Evolutionary conservation across 306 rosid species (phyloP), one percentile per base, ranked within the genome.

Genomic region (Trifolium dubium): DNA sequence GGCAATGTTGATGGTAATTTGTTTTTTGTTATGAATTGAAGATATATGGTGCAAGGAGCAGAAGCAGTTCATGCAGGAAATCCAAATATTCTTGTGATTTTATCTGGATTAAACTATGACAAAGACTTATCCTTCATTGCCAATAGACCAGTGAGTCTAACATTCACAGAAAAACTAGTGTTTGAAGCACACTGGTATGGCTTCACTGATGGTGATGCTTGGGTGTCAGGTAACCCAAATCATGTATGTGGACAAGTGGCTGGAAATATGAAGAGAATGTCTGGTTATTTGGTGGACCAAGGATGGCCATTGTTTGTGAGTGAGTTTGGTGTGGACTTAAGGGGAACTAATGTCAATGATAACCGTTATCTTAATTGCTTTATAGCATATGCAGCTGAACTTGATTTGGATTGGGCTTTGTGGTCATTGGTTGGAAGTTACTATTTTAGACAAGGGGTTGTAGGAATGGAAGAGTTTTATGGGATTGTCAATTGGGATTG

Each of bases 381-480:
- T 77, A 1, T 87, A 50, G 84, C 86, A 28, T 29, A 73, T 40
- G 97, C 86, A 0, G 98, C 96, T 62, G 92, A 87, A 5, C 85
- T 80, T 73, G 98, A 94, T 69, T 76, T 88, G 44, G 98, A 94
- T 68, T 94, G 85, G 88, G 91, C 98, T 11, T 43, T 87, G 9
- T 94, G 98, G 98, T 82, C 98, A 9, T 83, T 91, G 2, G 95
- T 71, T 19, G 98, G 98, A 14, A 91, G 97, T 69, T 91, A 94
- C 71, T 88, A 91, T 76, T 43, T 88, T 6, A 92, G 92, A 77
- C 44, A 87, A 72, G 97, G 95, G 3, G 87, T 89, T 37, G 7
- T 84, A 2, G 98, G 96, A 17, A 77, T 82, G 89, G 86, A 88
- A 10, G 98, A 94, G 86, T 74, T 61, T 14, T 91, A 88, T 72